Evolutionary conservation across 2,329 filamentous ascomycete genomes (phyloP), one percentile per base, ranked within the genome.

Genomic region (Colletotrichum sansevieriae): DNA sequence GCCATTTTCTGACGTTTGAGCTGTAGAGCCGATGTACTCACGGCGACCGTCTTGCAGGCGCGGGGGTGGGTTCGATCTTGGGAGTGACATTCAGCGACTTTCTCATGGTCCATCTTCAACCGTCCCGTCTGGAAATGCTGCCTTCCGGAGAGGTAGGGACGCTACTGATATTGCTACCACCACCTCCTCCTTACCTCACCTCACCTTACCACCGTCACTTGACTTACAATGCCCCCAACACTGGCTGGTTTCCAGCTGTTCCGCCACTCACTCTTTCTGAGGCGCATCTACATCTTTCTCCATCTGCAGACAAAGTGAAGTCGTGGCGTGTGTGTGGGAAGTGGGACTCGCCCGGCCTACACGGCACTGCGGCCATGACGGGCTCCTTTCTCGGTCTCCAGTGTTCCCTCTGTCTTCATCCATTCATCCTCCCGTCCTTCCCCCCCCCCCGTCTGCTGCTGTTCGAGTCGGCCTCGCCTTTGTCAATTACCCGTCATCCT

Each of bases 261-360:
- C 49, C 33, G 22, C 41, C 51, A 55, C 39, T 22, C 55, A 22
- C 37, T 47, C 25, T 47, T 60, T 49, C 44, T 37, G 51, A 63
- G 43, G 64, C 52, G 54, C 60, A 64, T 64, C 29, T 64, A 65
- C 54, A 65, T 29, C 8, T 44, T 39, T 25, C 46, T 59, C 25
- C 43, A 44, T 68, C 61, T 22, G 62, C 54, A 52, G 1, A 29
- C 29, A 29, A 29, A 29, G 25, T 25, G 25, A 25, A 25, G 25
- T 25, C 25, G 25, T 25, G 4, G 25, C 5, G 22, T 46, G 18
- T 18, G 61, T 60, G 46, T 65, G 58, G 70, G 74, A 73, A 44
- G 73, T 74, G 69, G 72, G 70, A 73, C 74, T 70, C 47, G 52
- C 60, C 51, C 61, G 65, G 65, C 65, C 65, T 46, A 47, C 65